Conservation (phyloP, 805 yeast genomes). For the Hanseniaspora lindneri region DNA sequence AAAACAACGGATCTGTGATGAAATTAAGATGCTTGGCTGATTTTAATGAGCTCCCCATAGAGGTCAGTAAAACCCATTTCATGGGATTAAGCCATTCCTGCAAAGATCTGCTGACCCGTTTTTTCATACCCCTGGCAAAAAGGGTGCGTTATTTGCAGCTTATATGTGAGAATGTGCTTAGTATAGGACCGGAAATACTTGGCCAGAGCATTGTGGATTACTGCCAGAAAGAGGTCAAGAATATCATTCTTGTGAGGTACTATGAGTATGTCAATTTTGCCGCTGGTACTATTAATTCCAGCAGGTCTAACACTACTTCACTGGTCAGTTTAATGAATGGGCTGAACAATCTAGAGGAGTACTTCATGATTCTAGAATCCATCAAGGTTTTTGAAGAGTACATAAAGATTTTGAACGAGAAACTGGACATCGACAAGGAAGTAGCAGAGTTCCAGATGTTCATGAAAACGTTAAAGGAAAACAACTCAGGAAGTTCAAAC, state of each 20-base stretch:
- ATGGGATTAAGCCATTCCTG: not conserved
- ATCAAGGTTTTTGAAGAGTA: constrained; percentile 11
- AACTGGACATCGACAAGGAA: constrained; percentile 3
- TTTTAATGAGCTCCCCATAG: not conserved
- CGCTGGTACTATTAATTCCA: not conserved
- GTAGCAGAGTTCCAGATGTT: constrained; percentile 13
- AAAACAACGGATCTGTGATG: not conserved
- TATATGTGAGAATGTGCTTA: not conserved
- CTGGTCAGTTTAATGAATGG: not conserved
- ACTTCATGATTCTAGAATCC: constrained; percentile 1
- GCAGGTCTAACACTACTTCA: not conserved
- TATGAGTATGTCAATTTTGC: not conserved
- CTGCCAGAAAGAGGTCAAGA: constrained; percentile 8
- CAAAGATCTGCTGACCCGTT: constrained; percentile 1
- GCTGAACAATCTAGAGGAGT: constrained; percentile 5
- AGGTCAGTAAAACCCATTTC: not conserved
- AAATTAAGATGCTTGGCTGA: not conserved
- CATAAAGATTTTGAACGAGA: not conserved
- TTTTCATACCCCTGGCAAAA: constrained; percentile 12
- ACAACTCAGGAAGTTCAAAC: not conserved
- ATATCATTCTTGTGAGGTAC: not conserved
- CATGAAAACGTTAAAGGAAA: constrained; percentile 12
- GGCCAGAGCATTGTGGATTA: constrained; percentile 14
- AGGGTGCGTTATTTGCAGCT: constrained; percentile 4
- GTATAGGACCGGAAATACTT: not conserved